These are phyloP conservation scores for Tilletia horrida DNA, from an alignment of 1,284 basidiomycete genomes.

Conservation along the genomic window DNA sequence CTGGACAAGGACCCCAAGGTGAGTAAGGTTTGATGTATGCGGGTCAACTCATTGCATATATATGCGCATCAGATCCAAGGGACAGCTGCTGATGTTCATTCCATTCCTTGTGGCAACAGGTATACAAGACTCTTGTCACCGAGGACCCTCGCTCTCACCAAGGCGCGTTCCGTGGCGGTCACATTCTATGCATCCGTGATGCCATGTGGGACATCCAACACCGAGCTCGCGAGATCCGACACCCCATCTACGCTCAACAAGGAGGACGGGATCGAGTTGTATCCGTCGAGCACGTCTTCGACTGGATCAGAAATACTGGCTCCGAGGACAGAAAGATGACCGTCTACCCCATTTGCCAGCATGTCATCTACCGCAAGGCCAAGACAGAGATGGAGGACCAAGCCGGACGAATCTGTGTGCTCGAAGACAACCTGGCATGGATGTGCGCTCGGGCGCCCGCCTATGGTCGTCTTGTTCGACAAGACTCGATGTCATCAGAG, in stretches of 20 bases:
- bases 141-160: constrained; percentile 48
- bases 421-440: constrained; percentile 51
- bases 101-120: background rate
- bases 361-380: constrained; percentile 52
- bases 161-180: constrained; percentile 48
- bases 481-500: constrained; percentile 18
- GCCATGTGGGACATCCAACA: constrained; percentile 33
- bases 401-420: constrained; percentile 45
- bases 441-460: constrained; percentile 43
- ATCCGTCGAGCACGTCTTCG: constrained; percentile 27
- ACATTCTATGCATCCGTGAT: constrained; percentile 36
- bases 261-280: constrained; percentile 46
- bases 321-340: constrained; percentile 38
- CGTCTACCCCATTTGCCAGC: constrained; percentile 51
- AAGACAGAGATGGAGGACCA: constrained; percentile 51
- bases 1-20: constrained; percentile 51
- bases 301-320: constrained; percentile 32
- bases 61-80: too few relatives aligned
- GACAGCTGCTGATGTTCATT: background rate
- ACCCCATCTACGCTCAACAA: constrained; percentile 47
- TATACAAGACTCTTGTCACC: constrained; percentile 48
- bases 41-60: too few relatives aligned
- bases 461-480: constrained; percentile 17
- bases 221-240: constrained; percentile 30
- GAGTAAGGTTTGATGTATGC: background rate